A percentile compares a stretch with the other conserved stretches of the same genome.
Evolutionary conservation across 1,284 basidiomycete species (phyloP).

Genomic region (Malassezia slooffiae): DNA sequence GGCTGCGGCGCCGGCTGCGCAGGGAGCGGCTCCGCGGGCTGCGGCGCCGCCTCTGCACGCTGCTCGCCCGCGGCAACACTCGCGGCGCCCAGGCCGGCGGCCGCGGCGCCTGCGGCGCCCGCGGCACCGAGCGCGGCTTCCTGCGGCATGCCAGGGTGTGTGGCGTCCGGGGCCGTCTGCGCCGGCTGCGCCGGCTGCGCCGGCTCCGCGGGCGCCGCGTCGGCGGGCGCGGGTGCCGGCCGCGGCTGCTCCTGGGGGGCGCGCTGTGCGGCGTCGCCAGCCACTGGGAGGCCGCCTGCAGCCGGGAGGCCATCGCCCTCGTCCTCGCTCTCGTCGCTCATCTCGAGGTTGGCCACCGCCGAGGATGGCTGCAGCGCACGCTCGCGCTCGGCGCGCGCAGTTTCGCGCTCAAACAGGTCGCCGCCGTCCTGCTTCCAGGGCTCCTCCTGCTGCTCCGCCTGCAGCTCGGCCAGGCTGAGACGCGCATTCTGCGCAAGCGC

Average conservation of each 20-base stretch:
- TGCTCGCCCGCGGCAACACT: too few relatives aligned
- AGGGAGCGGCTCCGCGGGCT: not conserved
- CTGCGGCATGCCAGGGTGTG: not conserved
- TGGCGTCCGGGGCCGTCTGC: not conserved
- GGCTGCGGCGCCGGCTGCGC: not conserved
- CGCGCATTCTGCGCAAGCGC: conserved; percentile 42
- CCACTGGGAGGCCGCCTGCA: too few relatives aligned
- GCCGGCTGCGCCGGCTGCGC: not conserved
- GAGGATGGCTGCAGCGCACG: too few relatives aligned
- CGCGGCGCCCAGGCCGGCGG: not conserved
- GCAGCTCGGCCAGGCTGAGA: conserved; percentile 25
- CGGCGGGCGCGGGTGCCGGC: too few relatives aligned
- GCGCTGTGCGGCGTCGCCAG: too few relatives aligned
- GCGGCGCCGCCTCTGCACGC: not conserved
- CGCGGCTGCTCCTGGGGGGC: too few relatives aligned
- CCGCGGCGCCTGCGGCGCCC: not conserved
- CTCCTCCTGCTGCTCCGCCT: conserved; percentile 26
- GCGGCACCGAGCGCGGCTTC: not conserved
- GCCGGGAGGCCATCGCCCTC: conserved; percentile 16
- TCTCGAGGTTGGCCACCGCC: conserved; percentile 36
- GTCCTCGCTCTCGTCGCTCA: conserved; percentile 43
- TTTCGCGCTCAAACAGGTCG: conserved; percentile 7
- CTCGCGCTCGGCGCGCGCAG: conserved; percentile 17
- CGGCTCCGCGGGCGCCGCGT: not conserved
- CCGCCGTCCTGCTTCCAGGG: conserved; percentile 15